Conservation (phyloP, 164 flowering plant species). For the Berberis vulgaris region DNA sequence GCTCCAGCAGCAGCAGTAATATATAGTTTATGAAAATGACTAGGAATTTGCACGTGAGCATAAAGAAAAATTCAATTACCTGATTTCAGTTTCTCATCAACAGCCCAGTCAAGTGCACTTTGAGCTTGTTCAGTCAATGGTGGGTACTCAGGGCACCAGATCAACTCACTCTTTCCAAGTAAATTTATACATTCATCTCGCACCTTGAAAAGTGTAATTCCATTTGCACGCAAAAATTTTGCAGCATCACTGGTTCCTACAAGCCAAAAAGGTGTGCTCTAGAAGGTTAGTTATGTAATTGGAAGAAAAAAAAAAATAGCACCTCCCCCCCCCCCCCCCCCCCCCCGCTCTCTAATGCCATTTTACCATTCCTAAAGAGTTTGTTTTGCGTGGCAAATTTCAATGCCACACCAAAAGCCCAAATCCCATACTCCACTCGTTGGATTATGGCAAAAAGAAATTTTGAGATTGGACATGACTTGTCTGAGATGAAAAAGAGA, state of each 20-base stretch:
- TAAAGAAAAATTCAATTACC: constrained; percentile 26
- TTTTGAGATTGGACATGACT: too few species aligned
- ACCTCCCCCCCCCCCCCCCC: too few species aligned
- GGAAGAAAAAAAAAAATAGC: too few species aligned
- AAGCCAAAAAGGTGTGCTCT: background rate
- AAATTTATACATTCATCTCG: constrained; percentile 58
- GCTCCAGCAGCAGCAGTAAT: too few species aligned
- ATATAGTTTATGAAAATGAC: background rate
- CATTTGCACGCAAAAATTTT: constrained; percentile 55
- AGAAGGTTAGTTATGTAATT: background rate
- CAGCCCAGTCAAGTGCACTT: constrained; percentile 75
- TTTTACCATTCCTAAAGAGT: too few species aligned
- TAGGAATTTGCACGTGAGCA: background rate
- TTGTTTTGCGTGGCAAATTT: too few species aligned
- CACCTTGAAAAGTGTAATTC: constrained; percentile 52
- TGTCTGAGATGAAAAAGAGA: too few species aligned
- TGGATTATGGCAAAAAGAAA: too few species aligned
- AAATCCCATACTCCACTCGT: too few species aligned
- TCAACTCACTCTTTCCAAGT: constrained; percentile 47
- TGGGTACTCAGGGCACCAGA: constrained; percentile 53
- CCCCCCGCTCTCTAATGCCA: too few species aligned
- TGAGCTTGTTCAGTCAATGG: constrained; percentile 77
- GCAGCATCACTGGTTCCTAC: constrained; percentile 69
- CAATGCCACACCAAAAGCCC: too few species aligned
- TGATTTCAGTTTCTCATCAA: constrained; percentile 68